These are phyloP conservation scores for Fusarium drepaniforme DNA, from an alignment of 2,329 filamentous ascomycete genomes.

Conservation along the genomic window DNA sequence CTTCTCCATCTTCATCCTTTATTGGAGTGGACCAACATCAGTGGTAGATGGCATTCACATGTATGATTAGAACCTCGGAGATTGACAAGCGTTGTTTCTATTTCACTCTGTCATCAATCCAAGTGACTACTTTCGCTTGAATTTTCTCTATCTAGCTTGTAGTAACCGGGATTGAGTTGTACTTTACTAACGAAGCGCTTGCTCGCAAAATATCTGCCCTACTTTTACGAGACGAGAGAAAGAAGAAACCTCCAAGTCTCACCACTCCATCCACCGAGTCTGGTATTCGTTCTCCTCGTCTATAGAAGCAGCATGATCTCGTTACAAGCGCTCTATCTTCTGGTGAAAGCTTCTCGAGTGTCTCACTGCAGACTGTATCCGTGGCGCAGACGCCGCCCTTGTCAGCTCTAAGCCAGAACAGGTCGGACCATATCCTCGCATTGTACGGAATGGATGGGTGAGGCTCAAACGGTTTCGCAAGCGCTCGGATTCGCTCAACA, in stretches of 20 bases:
- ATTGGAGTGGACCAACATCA: background rate
- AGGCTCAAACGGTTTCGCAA: slow-evolving; percentile 21
- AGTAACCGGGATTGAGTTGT: background rate
- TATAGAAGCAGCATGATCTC: background rate
- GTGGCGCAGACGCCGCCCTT: slow-evolving; percentile 24
- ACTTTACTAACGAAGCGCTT: background rate
- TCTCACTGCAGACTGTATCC: slow-evolving; percentile 24
- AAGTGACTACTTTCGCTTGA: background rate
- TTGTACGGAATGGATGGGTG: background rate
- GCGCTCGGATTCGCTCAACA: slow-evolving; percentile 5
- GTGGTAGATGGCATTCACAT: background rate
- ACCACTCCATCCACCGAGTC: background rate
- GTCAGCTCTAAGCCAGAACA: slow-evolving; percentile 14
- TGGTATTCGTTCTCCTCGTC: background rate
- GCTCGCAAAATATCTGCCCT: background rate
- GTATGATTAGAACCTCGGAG: background rate
- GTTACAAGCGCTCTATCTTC: background rate
- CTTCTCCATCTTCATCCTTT: background rate
- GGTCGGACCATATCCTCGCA: slow-evolving; percentile 15
- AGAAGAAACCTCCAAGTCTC: background rate
- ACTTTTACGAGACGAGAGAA: background rate
- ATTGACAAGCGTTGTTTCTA: background rate
- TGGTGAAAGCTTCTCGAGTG: background rate
- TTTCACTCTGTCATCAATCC: background rate
- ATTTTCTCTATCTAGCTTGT: background rate